phyloP scores from a whole-genome alignment of 2,329 filamentous ascomycete genomes.

The Pleurostoma richardsiae region DNA sequence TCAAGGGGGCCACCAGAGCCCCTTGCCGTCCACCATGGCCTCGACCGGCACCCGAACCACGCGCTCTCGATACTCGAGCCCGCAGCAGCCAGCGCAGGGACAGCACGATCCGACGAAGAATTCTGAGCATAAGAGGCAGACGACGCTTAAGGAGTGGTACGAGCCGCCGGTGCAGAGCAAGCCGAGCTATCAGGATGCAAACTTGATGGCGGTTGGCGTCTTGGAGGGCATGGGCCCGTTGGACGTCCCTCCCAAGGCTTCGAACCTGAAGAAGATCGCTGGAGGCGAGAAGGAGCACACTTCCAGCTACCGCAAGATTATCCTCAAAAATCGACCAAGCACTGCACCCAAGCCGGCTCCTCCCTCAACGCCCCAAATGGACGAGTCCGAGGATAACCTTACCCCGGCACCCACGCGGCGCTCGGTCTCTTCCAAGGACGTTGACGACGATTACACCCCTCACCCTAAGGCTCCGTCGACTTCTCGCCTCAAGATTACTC shows the following conservation, averaged over 20 bases:
- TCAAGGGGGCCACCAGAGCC: constrained; percentile 11
- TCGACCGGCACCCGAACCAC: constrained; percentile 42
- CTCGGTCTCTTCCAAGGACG: constrained; percentile 4
- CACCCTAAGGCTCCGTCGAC: constrained; percentile 3
- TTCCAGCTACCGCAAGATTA: background rate
- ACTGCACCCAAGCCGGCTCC: background rate
- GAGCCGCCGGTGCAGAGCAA: constrained; percentile 54
- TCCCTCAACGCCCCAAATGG: constrained; percentile 8
- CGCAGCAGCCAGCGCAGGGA: constrained; percentile 28
- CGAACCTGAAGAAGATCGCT: constrained; percentile 48
- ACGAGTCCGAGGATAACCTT: constrained; percentile 13
- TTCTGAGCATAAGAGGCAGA: constrained; percentile 30
- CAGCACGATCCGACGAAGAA: constrained; percentile 23
- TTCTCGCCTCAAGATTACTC: background rate
- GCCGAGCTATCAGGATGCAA: constrained; percentile 74
- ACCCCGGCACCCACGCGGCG: constrained; percentile 1
- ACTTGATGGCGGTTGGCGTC: constrained; percentile 69
- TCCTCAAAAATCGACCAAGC: background rate
- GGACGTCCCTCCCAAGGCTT: constrained; percentile 63
- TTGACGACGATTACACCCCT: constrained; percentile 9
- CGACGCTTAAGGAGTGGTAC: constrained; percentile 50
- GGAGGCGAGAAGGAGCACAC: constrained; percentile 9
- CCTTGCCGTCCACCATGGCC: constrained; percentile 22
- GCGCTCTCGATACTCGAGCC: constrained; percentile 54
- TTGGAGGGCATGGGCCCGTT: constrained; percentile 80